These are phyloP conservation scores for Gynostemma pentaphyllum DNA, from an alignment of 306 rosid species.

Conservation along the genomic window DNA sequence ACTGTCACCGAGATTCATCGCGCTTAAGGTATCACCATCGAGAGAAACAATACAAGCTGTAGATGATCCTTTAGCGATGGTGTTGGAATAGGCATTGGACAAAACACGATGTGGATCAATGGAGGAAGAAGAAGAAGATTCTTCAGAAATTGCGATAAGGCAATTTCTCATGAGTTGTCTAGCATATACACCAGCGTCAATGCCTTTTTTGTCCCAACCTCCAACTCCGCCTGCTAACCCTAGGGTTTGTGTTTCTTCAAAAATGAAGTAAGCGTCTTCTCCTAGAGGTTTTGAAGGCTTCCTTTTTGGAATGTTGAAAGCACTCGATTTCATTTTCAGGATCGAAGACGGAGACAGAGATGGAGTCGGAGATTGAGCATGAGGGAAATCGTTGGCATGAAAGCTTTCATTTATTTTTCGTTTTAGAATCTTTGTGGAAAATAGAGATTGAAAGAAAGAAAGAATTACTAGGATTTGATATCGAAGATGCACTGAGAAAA, in stretches of 20 bases:
- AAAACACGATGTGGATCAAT: neutral
- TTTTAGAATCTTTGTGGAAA: too few relatives aligned
- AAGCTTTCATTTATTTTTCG: too few relatives aligned
- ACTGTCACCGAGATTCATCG: constrained; percentile 7
- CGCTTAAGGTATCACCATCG: neutral
- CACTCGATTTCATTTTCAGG: neutral
- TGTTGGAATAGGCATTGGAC: neutral
- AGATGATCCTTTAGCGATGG: neutral
- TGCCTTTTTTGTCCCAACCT: neutral
- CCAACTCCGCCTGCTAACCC: constrained; percentile 6
- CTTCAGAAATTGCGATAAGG: neutral
- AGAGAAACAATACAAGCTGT: neutral
- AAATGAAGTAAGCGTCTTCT: constrained; percentile 2
- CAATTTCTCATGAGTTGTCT: neutral
- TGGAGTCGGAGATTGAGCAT: too few relatives aligned
- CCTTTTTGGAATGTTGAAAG: neutral
- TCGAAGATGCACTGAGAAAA: too few relatives aligned
- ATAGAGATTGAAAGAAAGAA: too few relatives aligned
- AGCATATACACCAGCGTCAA: constrained; percentile 7
- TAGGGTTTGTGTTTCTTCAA: neutral
- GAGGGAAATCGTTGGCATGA: too few relatives aligned
- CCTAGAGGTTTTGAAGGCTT: neutral
- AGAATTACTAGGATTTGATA: too few relatives aligned
- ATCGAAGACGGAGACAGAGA: neutral
- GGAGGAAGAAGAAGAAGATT: neutral